Conservation (phyloP, 345 rosid species). For the Acer saccharum region DNA sequence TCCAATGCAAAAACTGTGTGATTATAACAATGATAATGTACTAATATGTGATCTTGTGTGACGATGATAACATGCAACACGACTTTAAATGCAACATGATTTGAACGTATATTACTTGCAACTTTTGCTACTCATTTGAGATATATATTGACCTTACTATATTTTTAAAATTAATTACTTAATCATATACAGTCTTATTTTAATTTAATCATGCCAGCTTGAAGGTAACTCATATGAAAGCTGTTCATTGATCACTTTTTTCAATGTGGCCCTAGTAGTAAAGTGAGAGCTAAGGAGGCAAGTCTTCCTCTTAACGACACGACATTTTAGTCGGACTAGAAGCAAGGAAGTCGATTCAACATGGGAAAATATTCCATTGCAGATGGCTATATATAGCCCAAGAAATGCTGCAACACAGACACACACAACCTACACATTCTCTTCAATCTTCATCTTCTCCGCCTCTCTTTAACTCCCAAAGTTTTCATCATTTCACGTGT, state of each 20-base stretch:
- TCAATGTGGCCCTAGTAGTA: slow-evolving; percentile 1
- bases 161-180: neutral
- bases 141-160: too few relatives aligned
- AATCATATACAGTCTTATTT: too few relatives aligned
- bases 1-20: too few relatives aligned
- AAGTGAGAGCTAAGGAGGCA: neutral
- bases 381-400: slow-evolving; percentile 40
- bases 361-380: slow-evolving; percentile 22
- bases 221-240: neutral
- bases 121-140: too few relatives aligned
- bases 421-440: slow-evolving; percentile 2
- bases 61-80: too few relatives aligned
- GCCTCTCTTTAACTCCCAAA: neutral
- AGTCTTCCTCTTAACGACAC: slow-evolving; percentile 23
- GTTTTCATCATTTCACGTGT: neutral
- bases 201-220: neutral
- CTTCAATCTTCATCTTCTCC: neutral
- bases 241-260: neutral
- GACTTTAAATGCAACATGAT: too few relatives aligned
- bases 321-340: slow-evolving; percentile 38
- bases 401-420: slow-evolving; percentile 4
- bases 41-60: too few relatives aligned
- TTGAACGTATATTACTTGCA: too few relatives aligned
- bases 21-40: too few relatives aligned
- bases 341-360: slow-evolving; percentile 66